Percentiles rank a stretch among this genome's conserved stretches.
phyloP scores from a whole-genome alignment of 2,329 filamentous ascomycete genomes.

The Monosporascus sp. region DNA sequence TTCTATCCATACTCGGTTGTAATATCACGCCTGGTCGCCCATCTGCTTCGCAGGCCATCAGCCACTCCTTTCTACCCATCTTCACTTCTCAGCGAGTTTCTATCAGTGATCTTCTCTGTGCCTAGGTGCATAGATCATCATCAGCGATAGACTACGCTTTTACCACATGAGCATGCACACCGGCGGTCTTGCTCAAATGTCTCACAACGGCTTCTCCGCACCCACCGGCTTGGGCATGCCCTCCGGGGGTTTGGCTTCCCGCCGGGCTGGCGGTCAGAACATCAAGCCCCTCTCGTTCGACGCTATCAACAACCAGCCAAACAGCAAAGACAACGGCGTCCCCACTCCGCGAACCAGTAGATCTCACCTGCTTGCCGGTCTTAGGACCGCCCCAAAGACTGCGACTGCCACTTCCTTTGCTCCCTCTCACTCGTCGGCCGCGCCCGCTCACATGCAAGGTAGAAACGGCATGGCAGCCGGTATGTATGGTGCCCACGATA shows the following conservation, averaged over 20 bases:
- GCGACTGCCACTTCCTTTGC: constrained; percentile 66
- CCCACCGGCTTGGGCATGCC: constrained; percentile 70
- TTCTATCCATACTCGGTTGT: constrained; percentile 23
- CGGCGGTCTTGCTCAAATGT: constrained; percentile 99
- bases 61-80: constrained; percentile 21
- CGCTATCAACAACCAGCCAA: constrained; percentile 62
- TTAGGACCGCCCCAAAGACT: constrained; percentile 90
- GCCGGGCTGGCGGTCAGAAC: constrained; percentile 74
- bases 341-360: constrained; percentile 90
- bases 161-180: constrained; percentile 65
- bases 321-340: constrained; percentile 60
- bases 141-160: constrained; percentile 12
- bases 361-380: constrained; percentile 86
- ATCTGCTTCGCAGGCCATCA: constrained; percentile 20
- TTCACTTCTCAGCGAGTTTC: constrained; percentile 24
- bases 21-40: constrained; percentile 26
- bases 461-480: constrained; percentile 41
- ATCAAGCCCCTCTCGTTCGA: constrained; percentile 87
- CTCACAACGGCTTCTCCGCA: constrained; percentile 74
- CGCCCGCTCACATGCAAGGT: constrained; percentile 33
- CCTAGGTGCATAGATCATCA: constrained; percentile 11
- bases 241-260: constrained; percentile 74
- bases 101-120: constrained; percentile 1
- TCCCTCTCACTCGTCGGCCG: constrained; percentile 40
- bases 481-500: constrained; percentile 40